A percentile compares a stretch with the other conserved stretches of the same genome.
These are phyloP conservation scores for Xerocomus minutiporus DNA, from an alignment of 1,284 basidiomycete genomes.

Conservation along the genomic window DNA sequence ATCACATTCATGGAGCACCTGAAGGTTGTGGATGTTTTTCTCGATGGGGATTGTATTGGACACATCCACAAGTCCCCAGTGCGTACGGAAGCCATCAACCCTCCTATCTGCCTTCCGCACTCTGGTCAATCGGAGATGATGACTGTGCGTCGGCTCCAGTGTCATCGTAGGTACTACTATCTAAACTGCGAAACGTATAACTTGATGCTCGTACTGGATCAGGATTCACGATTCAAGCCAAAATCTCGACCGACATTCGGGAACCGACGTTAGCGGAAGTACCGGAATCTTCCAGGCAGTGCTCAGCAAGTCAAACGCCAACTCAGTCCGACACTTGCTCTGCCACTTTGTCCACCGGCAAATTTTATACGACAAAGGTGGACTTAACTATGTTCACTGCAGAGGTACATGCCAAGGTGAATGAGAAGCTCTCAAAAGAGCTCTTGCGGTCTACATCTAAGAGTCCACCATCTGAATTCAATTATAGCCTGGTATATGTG, in stretches of 20 bases:
- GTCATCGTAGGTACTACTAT: slow-evolving; percentile 3
- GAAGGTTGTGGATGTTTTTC: slow-evolving; percentile 68
- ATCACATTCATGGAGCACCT: slow-evolving; percentile 91
- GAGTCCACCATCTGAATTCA: slow-evolving; percentile 71
- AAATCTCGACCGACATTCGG: background rate
- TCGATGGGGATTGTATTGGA: slow-evolving; percentile 73
- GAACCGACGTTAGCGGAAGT: background rate
- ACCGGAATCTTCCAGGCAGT: background rate
- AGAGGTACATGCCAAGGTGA: slow-evolving; percentile 66
- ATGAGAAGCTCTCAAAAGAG: slow-evolving; percentile 67
- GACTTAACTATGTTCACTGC: slow-evolving; percentile 53
- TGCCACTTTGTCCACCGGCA: background rate
- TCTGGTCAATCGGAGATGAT: slow-evolving; percentile 57
- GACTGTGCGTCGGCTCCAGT: slow-evolving; percentile 20
- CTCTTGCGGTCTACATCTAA: slow-evolving; percentile 88
- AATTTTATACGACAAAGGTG: background rate
- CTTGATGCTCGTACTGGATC: background rate
- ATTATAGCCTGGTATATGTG: slow-evolving; percentile 83
- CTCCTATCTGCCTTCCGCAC: slow-evolving; percentile 44
- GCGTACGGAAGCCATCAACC: slow-evolving; percentile 47
- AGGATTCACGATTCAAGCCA: background rate
- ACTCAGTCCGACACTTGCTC: background rate
- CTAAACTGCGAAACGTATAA: background rate
- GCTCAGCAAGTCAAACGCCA: background rate
- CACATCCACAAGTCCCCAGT: slow-evolving; percentile 67